Percentiles rank a stretch among this genome's conserved stretches.
Conservation (phyloP, 192 early-diverging fungal genomes). For the Gigaspora rosea region DNA sequence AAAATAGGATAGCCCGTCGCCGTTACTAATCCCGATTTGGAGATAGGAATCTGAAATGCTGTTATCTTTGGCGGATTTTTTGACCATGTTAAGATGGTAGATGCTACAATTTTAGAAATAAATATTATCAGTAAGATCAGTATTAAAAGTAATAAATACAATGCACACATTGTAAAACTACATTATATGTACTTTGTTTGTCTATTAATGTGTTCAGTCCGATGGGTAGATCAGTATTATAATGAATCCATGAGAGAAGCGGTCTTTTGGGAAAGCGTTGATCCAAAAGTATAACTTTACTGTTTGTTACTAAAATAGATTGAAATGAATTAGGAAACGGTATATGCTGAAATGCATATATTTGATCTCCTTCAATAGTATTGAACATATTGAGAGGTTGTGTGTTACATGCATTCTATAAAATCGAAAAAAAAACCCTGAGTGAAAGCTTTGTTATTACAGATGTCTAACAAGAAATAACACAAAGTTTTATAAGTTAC, state of each 20-base stretch:
- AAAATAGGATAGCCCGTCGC: not conserved
- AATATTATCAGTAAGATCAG: not conserved
- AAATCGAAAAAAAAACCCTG: not conserved
- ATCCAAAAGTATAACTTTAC: constrained; percentile 21
- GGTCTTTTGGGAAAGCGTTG: constrained; percentile 31
- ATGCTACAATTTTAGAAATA: not conserved
- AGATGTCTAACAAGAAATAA: not conserved
- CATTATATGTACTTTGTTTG: constrained; percentile 1
- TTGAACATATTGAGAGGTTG: not conserved
- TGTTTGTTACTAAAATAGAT: constrained; percentile 2
- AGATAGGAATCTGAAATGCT: not conserved
- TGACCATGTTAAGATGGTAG: constrained; percentile 14
- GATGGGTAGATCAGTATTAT: not conserved
- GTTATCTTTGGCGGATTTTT: constrained; percentile 8
- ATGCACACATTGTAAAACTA: not conserved
- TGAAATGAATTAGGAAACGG: not conserved
- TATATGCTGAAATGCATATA: constrained; percentile 22
- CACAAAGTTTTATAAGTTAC: not conserved
- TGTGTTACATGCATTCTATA: not conserved
- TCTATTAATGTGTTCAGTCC: constrained; percentile 8
- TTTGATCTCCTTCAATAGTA: constrained; percentile 4
- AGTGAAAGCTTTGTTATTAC: not conserved
- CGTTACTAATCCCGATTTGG: not conserved
- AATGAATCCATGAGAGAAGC: constrained; percentile 12
- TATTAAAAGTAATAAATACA: not conserved